These are phyloP conservation scores for Fusarium setosum DNA, from an alignment of 2,329 filamentous ascomycete species.

Conservation along the genomic window DNA sequence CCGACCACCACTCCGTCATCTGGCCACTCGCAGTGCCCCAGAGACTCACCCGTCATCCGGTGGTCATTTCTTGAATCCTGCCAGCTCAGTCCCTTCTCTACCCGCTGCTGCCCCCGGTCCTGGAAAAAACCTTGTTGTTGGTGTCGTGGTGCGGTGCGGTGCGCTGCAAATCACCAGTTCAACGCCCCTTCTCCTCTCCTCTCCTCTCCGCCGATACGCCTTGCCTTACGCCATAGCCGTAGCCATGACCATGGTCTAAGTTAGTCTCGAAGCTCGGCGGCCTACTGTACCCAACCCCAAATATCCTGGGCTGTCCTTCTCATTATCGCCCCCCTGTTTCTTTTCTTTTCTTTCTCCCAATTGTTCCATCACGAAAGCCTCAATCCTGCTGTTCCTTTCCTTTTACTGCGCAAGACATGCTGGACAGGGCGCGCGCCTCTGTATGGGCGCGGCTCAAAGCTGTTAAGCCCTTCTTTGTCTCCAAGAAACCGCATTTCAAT, in stretches of 20 bases:
- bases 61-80: background rate
- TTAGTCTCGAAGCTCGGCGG: conserved; percentile 17
- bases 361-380: conserved; percentile 13
- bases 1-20: conserved; percentile 6
- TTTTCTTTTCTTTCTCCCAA: conserved; percentile 19
- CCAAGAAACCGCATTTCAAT: conserved; percentile 76
- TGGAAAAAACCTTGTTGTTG: conserved; percentile 30
- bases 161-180: conserved; percentile 31
- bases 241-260: conserved; percentile 24
- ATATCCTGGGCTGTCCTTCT: conserved; percentile 21
- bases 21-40: conserved; percentile 24
- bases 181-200: conserved; percentile 16
- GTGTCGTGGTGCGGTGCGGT: conserved; percentile 16
- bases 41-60: conserved; percentile 27
- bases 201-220: conserved; percentile 2
- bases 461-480: conserved; percentile 67
- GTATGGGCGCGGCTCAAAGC: conserved; percentile 58
- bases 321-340: conserved; percentile 14
- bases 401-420: conserved; percentile 42
- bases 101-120: background rate
- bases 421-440: conserved; percentile 47
- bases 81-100: background rate
- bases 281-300: conserved; percentile 24
- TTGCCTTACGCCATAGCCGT: conserved; percentile 31
- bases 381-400: conserved; percentile 2